Evolutionary conservation across 768 basidiomycete species (phyloP).

Genomic region (Mycena metata): DNA sequence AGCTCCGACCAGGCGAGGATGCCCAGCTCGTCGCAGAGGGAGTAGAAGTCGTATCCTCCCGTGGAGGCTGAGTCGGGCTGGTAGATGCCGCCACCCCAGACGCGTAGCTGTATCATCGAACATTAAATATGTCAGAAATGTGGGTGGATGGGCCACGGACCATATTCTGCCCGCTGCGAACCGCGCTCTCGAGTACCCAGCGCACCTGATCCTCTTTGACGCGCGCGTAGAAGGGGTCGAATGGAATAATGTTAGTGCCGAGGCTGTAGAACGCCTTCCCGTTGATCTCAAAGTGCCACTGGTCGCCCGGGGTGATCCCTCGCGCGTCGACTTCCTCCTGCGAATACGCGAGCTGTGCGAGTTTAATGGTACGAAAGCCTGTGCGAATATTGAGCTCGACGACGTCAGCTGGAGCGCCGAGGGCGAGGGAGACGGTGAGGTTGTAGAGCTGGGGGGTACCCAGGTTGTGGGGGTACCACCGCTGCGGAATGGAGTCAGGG

Average conservation of each 20-base stretch:
- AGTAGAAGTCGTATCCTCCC: conserved; percentile 70
- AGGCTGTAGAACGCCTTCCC: conserved; percentile 68
- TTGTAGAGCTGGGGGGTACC: conserved; percentile 69
- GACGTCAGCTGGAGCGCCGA: conserved; percentile 37
- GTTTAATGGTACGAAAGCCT: conserved; percentile 71
- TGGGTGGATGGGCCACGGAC: no score
- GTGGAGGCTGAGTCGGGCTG: conserved; percentile 59
- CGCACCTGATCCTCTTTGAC: conserved; percentile 62
- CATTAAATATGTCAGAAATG: no score
- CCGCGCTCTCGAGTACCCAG: conserved; percentile 70
- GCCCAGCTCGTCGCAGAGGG: conserved; percentile 70
- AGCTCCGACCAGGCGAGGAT: conserved; percentile 75
- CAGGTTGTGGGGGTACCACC: conserved; percentile 70
- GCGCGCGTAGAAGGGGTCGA: conserved; percentile 71
- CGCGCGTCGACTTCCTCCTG: conserved; percentile 57
- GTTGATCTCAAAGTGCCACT: conserved; percentile 73
- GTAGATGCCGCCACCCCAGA: conserved; percentile 72
- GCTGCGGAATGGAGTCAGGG: conserved; percentile 58
- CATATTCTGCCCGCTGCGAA: conserved; percentile 71
- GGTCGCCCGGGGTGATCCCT: conserved; percentile 70
- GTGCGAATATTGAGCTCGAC: conserved; percentile 60
- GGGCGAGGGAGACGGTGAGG: conserved; percentile 56
- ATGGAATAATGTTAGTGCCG: conserved; percentile 72
- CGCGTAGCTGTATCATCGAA: conserved; percentile 57
- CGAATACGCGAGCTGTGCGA: conserved; percentile 63